A percentile compares a stretch with the other conserved stretches of the same genome.
Conservation (phyloP, 768 basidiomycete species). For the Phaeotremella skinneri region DNA sequence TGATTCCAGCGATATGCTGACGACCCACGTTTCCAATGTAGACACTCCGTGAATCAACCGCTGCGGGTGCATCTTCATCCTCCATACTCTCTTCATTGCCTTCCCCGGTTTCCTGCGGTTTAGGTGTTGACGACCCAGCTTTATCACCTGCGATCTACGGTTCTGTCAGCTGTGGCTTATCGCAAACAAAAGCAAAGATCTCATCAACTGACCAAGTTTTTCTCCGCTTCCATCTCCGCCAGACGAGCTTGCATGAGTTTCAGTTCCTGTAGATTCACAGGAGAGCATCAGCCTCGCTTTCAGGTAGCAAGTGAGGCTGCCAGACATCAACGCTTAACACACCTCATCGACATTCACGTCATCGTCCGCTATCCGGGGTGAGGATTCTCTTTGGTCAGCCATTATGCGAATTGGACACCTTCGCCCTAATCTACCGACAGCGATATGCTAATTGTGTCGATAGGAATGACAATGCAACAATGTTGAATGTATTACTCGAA, state of each 20-base stretch:
- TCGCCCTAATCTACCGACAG: background rate
- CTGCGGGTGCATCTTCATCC: slow-evolving; percentile 75
- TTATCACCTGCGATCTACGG: slow-evolving; percentile 24
- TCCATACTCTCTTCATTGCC: slow-evolving; percentile 59
- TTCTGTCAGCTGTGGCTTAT: slow-evolving; percentile 8
- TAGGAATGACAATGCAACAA: background rate
- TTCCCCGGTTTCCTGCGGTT: slow-evolving; percentile 22
- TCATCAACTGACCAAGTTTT: slow-evolving; percentile 35
- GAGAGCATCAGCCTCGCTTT: slow-evolving; percentile 4
- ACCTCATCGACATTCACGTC: slow-evolving; percentile 47
- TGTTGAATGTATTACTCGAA: background rate
- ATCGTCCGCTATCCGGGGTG: slow-evolving; percentile 37
- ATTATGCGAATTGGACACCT: slow-evolving; percentile 19
- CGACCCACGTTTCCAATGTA: slow-evolving; percentile 89
- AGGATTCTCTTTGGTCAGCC: slow-evolving; percentile 37
- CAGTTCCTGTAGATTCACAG: slow-evolving; percentile 39
- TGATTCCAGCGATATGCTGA: background rate
- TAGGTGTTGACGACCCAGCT: slow-evolving; percentile 32
- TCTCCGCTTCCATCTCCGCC: slow-evolving; percentile 51
- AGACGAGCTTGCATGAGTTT: slow-evolving; percentile 49
- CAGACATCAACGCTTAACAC: slow-evolving; percentile 4
- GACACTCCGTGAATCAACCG: slow-evolving; percentile 79
- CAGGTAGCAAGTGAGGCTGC: background rate
- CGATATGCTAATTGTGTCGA: background rate
- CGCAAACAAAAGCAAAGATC: slow-evolving; percentile 8